Percentiles rank a stretch among this genome's conserved stretches.
Evolutionary conservation across 192 early-diverging fungal species (phyloP).

Genomic region (Backusella parvicylindrica): DNA sequence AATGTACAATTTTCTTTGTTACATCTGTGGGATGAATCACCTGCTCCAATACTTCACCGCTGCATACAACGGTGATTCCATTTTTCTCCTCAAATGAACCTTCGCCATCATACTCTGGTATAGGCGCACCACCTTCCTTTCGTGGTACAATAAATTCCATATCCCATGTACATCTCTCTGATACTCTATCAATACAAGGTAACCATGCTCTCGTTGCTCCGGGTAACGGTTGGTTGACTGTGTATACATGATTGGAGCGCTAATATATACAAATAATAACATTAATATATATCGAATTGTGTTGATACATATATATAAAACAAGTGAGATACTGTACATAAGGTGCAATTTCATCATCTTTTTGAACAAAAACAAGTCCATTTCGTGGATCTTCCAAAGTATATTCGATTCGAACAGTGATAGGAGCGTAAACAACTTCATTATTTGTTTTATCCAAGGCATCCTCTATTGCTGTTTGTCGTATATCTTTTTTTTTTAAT

Average conservation of each 20-base stretch:
- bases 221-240: constrained; percentile 62
- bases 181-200: constrained; percentile 69
- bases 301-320: neutral
- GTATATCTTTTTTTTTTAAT: neutral
- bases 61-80: constrained; percentile 55
- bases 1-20: constrained; percentile 61
- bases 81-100: constrained; percentile 43
- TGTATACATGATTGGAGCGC: constrained; percentile 56
- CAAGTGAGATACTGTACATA: constrained; percentile 34
- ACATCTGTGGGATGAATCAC: constrained; percentile 59
- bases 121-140: constrained; percentile 24
- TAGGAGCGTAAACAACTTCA: constrained; percentile 34
- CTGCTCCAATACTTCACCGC: constrained; percentile 68
- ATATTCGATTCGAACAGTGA: constrained; percentile 50
- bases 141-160: constrained; percentile 68
- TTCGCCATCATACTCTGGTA: constrained; percentile 32
- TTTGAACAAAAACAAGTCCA: constrained; percentile 55
- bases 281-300: neutral
- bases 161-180: constrained; percentile 76
- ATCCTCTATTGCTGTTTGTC: neutral
- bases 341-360: constrained; percentile 53
- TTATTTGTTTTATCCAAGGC: constrained; percentile 20
- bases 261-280: constrained; percentile 13
- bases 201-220: constrained; percentile 73
- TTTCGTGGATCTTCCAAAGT: constrained; percentile 44